Evolutionary conservation across 169 alveolate genomes (phyloP).

Genomic region (Plasmodium vinckei): DNA sequence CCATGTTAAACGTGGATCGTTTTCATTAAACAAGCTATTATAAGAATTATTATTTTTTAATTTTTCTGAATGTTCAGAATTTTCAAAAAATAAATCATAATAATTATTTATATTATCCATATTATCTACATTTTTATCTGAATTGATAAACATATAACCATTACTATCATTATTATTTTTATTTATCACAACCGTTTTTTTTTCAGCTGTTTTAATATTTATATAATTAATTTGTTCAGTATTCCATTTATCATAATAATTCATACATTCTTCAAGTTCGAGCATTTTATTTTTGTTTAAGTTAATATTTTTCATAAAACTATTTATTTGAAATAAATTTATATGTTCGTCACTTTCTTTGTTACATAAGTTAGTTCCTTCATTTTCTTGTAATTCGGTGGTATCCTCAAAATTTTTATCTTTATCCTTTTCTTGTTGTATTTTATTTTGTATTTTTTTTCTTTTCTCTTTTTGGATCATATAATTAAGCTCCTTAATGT

Average conservation of each 20-base stretch:
- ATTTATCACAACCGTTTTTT: not conserved
- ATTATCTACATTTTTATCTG: not conserved
- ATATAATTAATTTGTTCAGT: conserved; percentile 2
- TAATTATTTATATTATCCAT: conserved; percentile 17
- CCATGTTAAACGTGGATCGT: conserved; percentile 14
- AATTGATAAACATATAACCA: not conserved
- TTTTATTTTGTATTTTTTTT: not conserved
- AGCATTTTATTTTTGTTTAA: not conserved
- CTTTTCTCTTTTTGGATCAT: conserved; percentile 12
- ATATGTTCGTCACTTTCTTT: not conserved
- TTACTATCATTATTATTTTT: not conserved
- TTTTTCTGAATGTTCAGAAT: not conserved
- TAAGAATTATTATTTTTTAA: conserved; percentile 1
- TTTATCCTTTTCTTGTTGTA: not conserved
- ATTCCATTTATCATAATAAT: conserved; percentile 12
- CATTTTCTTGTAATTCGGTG: not conserved
- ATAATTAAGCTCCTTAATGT: conserved; percentile 15
- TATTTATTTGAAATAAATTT: conserved; percentile 1
- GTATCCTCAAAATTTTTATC: not conserved
- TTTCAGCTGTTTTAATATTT: not conserved
- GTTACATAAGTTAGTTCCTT: not conserved
- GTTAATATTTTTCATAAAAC: conserved; percentile 14
- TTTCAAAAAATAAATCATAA: conserved; percentile 14
- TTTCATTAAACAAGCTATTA: conserved; percentile 4
- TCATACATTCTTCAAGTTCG: conserved; percentile 15